These are phyloP conservation scores for Cerrena zonata DNA, from an alignment of 1,284 basidiomycete genomes.

Conservation along the genomic window DNA sequence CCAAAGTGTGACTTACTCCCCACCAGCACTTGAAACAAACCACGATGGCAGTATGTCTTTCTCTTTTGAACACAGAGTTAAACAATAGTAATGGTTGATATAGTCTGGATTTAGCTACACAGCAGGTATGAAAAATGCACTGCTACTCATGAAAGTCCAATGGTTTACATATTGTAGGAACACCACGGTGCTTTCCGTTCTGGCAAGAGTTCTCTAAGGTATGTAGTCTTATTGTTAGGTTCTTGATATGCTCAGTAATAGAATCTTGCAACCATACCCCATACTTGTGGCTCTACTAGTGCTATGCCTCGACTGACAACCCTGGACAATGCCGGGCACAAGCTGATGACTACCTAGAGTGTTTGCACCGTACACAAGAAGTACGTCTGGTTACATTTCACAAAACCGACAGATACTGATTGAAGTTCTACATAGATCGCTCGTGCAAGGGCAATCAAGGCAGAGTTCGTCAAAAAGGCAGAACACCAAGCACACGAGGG, in stretches of 20 bases:
- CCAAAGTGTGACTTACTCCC: no score
- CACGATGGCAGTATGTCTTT: not conserved
- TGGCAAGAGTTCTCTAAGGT: constrained; percentile 91
- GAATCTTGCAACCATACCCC: not conserved
- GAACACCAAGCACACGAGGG: constrained; percentile 63
- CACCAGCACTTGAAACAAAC: no score
- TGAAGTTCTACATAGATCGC: constrained; percentile 58
- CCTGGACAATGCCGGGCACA: constrained; percentile 70
- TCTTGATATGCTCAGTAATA: not conserved
- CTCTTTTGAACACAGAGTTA: not conserved
- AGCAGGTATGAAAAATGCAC: constrained; percentile 44
- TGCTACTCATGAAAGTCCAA: not conserved
- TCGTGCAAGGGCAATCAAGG: constrained; percentile 67
- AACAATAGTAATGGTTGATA: not conserved
- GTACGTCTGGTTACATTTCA: constrained; percentile 48
- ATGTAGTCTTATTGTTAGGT: constrained; percentile 12
- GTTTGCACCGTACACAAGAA: constrained; percentile 88
- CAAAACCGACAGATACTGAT: no score
- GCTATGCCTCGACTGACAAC: constrained; percentile 79
- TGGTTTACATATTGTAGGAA: constrained; percentile 43
- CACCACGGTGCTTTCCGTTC: constrained; percentile 84
- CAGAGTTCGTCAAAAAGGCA: constrained; percentile 67
- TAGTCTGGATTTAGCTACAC: constrained; percentile 60
- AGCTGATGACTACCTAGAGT: constrained; percentile 89
- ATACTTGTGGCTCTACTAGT: constrained; percentile 45